Base-by-base conservation (phyloP, 2,329 filamentous ascomycete species). In the Pseudogymnoascus sp. region DNA sequence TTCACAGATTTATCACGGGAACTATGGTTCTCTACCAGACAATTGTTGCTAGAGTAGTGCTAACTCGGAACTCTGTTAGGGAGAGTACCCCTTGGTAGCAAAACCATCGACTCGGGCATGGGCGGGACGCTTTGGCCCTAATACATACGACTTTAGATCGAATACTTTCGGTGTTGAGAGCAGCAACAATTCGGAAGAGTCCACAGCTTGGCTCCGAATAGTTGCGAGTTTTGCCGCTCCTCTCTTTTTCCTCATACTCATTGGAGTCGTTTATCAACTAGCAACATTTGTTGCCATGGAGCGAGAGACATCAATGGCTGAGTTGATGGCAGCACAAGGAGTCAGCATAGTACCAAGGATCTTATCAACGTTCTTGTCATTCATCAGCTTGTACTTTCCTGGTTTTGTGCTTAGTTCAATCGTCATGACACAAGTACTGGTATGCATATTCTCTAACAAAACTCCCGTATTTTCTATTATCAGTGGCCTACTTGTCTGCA, bases 201-300 rank as follows among this genome's bases (percentile, higher is more conserved):
- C 13, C 18, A 9, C 59, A 23, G 60, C 38, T 23, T 67, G 67
- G 67, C 57, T 66, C 5, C 41, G 21, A 4, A 19, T 65, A 6
- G 59, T 67, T 15, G 38, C 38, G 6, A 5, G 33, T 6, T 66
- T 65, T 33, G 61, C 67, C 18, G 65, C 62, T 2, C 66, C 67
- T 1, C 35, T 68, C 3, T 68, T 67, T 61, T 64, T 66, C 30
- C 52, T 68, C n/a, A 66, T 68, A 33, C 58, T 65, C 7, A 67
- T 68, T 19, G 66, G 67, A 9, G 64, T 67, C 10, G 63, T 65
- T 3, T 68, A 67, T 58, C 67, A 68, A 55, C 61, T 68, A 5
- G 63, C 62, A 12, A 64, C 62, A 5, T 65, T 67, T 21, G 67
- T 68, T 13, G 67, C 67, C 1, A 65, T 61, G 0, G 67, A 68